Percentiles rank a stretch among this genome's conserved stretches.
These are phyloP conservation scores for Nemania sp. DNA, from an alignment of 2,329 filamentous ascomycete species.

Conservation along the genomic window DNA sequence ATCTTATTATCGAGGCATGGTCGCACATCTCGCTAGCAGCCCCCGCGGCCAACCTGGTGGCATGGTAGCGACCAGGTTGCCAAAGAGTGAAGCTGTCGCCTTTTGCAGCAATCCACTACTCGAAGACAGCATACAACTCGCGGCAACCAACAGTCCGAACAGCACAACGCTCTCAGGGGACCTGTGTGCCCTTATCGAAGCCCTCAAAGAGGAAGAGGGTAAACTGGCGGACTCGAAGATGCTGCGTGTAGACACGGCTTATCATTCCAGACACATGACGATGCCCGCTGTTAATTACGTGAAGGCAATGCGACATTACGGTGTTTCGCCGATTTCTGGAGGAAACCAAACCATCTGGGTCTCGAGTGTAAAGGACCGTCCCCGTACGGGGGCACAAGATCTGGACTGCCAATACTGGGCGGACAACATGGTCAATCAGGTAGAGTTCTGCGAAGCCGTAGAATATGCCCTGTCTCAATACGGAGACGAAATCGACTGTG, in stretches of 20 bases:
- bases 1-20: constrained; percentile 39
- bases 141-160: constrained; percentile 38
- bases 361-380: constrained; percentile 45
- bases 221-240: constrained; percentile 41
- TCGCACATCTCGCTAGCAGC: constrained; percentile 33
- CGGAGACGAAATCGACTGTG: constrained; percentile 35
- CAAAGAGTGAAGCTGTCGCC: constrained; percentile 33
- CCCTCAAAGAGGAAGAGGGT: constrained; percentile 26
- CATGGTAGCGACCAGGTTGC: constrained; percentile 38
- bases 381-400: constrained; percentile 25
- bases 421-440: constrained; percentile 48
- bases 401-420: constrained; percentile 45
- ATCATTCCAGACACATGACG: constrained; percentile 56
- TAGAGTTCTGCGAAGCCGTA: constrained; percentile 46
- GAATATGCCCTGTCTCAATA: constrained; percentile 29
- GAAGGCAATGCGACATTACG: constrained; percentile 36
- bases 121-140: constrained; percentile 33
- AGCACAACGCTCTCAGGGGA: constrained; percentile 41
- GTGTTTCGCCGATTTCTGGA: constrained; percentile 33
- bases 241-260: constrained; percentile 51
- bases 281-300: constrained; percentile 43
- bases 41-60: constrained; percentile 34
- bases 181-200: constrained; percentile 29
- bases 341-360: constrained; percentile 44
- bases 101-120: constrained; percentile 34